Evolutionary conservation across 225 moss, liverwort and hornwort genomes (phyloP).

Genomic region (Ulota crispa): DNA sequence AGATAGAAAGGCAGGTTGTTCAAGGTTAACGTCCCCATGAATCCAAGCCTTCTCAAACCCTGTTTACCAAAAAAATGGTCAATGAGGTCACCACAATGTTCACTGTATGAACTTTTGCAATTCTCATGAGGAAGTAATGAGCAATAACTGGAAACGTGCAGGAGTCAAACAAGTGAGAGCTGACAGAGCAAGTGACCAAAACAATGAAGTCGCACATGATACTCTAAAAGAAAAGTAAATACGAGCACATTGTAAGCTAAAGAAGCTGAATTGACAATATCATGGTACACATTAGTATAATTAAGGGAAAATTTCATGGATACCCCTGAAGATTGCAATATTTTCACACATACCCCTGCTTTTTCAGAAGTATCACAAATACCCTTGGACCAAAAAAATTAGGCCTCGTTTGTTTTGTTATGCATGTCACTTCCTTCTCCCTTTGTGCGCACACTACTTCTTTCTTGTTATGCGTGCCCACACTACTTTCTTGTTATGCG

Average conservation of each 20-base stretch:
- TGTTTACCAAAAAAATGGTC: constrained; percentile 16
- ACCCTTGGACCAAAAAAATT: too few relatives aligned
- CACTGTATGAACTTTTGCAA: neutral
- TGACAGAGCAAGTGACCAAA: neutral
- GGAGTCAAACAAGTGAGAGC: neutral
- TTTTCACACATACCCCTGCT: too few relatives aligned
- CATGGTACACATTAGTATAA: neutral
- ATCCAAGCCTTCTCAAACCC: constrained; percentile 44
- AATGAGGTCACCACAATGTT: neutral
- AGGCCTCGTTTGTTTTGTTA: too few relatives aligned
- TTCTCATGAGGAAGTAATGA: neutral
- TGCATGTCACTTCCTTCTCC: too few relatives aligned
- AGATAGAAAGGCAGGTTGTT: constrained; percentile 57
- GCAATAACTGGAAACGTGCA: neutral
- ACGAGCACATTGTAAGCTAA: neutral
- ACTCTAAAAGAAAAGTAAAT: neutral
- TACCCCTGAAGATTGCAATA: too few relatives aligned
- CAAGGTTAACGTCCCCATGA: constrained; percentile 56
- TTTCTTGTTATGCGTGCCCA: too few relatives aligned
- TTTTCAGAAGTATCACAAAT: too few relatives aligned
- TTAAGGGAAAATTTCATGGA: too few relatives aligned
- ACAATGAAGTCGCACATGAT: neutral
- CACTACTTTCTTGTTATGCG: too few relatives aligned
- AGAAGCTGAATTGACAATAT: neutral
- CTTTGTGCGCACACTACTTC: too few relatives aligned